Evolutionary conservation across 257 asterid genomes (phyloP), one percentile per base, ranked within the genome.

Genomic region (Anisodus acutangulus): DNA sequence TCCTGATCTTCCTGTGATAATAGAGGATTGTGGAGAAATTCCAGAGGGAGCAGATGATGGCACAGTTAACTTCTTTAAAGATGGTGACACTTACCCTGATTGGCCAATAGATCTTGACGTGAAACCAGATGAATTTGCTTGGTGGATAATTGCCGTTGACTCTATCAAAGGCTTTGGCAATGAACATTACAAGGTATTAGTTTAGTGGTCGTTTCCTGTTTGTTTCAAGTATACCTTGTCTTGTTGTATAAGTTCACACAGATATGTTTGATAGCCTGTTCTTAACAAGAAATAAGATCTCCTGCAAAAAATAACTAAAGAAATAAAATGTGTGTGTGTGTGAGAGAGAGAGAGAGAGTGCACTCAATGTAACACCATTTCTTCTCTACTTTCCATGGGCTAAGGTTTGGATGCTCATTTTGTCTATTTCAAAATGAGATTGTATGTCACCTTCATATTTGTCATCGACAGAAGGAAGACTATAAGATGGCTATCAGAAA

Each of bases 11-110:
- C 93, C 91, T 83, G 90, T 92, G 82, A 58, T 89, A 76, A 72
- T 94, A 15, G 89, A 53, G 37, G 94, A 93, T 81, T 94, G 93
- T 85, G 98, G 98, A 49, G 98, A 94, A 89, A 87, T 94, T 84
- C 90, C 89, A 53, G 95, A 87, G 79, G 91, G 90, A 8, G 88
- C 54, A 0, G 91, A 89, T 59, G 90, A 87, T 58, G 89, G 90
- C 37, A 84, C 87, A 39, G 78, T 59, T 55, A 85, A 89, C 82
- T 89, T 87, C 76, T 89, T 89, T 57, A 87, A 89, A 79, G 90
- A 89, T 57, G 91, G 91, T 49, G 91, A 89, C 60, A 59, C 41
- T 59, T 84, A 51, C 70, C 89, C 91, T 79, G 91, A 89, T 82
- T 87, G 89, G 90, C 89, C 91, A 64, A 68, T 82, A 55, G 91